Evolutionary conservation across 257 asterid genomes (phyloP).

Genomic region (Capsicum rhomboideum): DNA sequence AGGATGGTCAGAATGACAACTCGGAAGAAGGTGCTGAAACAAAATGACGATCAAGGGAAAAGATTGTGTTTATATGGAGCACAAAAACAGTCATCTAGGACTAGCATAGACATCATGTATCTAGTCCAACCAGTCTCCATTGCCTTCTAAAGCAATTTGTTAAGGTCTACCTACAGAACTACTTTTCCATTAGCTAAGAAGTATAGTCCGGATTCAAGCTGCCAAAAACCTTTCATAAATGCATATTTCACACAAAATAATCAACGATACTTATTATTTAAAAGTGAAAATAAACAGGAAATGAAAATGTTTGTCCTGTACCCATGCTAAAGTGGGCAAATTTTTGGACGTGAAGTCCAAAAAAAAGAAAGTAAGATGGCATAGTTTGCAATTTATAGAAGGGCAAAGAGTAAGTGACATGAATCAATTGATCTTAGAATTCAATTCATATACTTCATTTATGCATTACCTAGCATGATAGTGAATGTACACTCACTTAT

Average conservation of each 20-base stretch:
- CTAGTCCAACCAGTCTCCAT: no score
- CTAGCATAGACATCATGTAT: no score
- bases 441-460: neutral
- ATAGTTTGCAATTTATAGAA: neutral
- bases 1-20: no score
- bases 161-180: no score
- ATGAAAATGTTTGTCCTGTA: neutral
- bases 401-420: no score
- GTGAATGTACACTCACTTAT: neutral
- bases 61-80: no score
- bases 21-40: neutral
- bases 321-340: neutral
- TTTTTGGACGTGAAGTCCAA: neutral
- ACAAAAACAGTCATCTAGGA: no score
- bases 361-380: neutral
- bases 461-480: neutral
- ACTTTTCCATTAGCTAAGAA: no score
- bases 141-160: neutral
- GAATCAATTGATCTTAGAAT: neutral
- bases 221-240: neutral
- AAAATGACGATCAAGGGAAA: neutral
- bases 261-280: neutral
- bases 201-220: neutral
- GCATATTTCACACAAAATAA: neutral
- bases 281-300: neutral